A percentile compares a stretch with the other conserved stretches of the same genome.
phyloP scores from a whole-genome alignment of 2,329 filamentous ascomycete species.

The Cladorrhinum sp. region DNA sequence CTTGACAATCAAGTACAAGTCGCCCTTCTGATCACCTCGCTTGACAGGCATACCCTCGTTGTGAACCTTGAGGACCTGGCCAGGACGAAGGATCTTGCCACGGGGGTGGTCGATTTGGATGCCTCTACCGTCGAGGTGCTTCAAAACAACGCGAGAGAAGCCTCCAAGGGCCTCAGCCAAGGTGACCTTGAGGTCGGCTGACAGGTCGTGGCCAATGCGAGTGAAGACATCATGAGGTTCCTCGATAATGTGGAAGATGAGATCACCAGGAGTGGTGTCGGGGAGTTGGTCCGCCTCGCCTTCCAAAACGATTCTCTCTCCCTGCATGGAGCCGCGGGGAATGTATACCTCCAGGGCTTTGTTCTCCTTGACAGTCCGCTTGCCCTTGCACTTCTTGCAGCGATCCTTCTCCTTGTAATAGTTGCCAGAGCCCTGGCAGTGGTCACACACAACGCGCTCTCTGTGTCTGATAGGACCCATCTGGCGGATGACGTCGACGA shows the following conservation, averaged over 20 bases:
- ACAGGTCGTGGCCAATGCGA: constrained; percentile 79
- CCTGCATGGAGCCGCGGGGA: constrained; percentile 78
- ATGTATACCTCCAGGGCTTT: constrained; percentile 98
- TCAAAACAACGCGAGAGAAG: constrained; percentile 86
- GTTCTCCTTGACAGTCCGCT: constrained; percentile 78
- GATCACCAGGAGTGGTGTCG: constrained; percentile 85
- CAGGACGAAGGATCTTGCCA: constrained; percentile 78
- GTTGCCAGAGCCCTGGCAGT: constrained; percentile 80
- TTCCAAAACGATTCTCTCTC: constrained; percentile 84
- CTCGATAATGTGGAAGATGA: constrained; percentile 85
- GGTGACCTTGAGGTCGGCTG: constrained; percentile 75
- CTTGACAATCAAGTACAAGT: constrained; percentile 82
- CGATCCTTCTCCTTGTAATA: constrained; percentile 94
- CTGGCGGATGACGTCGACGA: constrained; percentile 73
- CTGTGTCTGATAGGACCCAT: constrained; percentile 85
- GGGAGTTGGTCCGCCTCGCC: constrained; percentile 93
- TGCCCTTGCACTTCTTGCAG: constrained; percentile 98
- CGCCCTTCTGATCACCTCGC: constrained; percentile 76
- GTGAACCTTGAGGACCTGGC: constrained; percentile 77
- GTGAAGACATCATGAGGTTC: constrained; percentile 77
- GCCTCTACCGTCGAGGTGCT: constrained; percentile 89
- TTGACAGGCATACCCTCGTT: constrained; percentile 96
- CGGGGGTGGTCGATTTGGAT: constrained; percentile 76
- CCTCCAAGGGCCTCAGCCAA: constrained; percentile 82
- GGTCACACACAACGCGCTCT: constrained; percentile 76